phyloP scores from a whole-genome alignment of 169 alveolate genomes.

The Cryptosporidium baileyi region DNA sequence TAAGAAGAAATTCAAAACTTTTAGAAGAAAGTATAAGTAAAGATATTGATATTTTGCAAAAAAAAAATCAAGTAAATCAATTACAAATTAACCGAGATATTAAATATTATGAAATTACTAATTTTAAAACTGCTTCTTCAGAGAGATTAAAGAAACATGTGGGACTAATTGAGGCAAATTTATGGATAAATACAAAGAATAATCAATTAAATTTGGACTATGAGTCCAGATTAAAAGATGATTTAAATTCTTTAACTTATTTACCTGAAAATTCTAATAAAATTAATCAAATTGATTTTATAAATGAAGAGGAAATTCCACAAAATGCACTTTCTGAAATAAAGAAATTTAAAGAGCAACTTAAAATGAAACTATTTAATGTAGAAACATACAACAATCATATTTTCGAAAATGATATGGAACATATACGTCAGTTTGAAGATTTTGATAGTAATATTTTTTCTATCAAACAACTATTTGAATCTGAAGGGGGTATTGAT shows the following conservation, averaged over 20 bases:
- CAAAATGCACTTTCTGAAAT: conserved; percentile 22
- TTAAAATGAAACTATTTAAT: conserved; percentile 24
- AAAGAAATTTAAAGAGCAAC: conserved; percentile 30
- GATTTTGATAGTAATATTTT: not conserved
- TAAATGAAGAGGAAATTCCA: conserved; percentile 47
- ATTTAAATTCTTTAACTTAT: conserved; percentile 23
- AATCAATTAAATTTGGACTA: not conserved
- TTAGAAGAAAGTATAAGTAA: conserved; percentile 33
- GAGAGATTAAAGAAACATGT: conserved; percentile 39
- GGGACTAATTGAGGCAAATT: conserved; percentile 51
- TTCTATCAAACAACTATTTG: conserved; percentile 4
- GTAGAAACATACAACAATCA: conserved; percentile 14
- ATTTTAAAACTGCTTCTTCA: conserved; percentile 19
- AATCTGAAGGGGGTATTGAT: conserved; percentile 51
- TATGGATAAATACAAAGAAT: conserved; percentile 30
- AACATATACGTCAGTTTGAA: conserved; percentile 25
- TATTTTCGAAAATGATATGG: conserved; percentile 41
- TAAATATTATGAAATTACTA: conserved; percentile 58
- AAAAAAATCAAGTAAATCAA: conserved; percentile 47
- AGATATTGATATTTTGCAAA: conserved; percentile 38
- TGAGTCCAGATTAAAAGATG: conserved; percentile 37
- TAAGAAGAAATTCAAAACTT: conserved; percentile 37
- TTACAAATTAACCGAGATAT: conserved; percentile 40
- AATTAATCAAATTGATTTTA: too few relatives aligned
- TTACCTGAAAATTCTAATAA: conserved; percentile 5